Evolutionary conservation across 805 yeast genomes (phyloP), one percentile per base, ranked within the genome.

Genomic region (Wickerhamomyces tratensis): DNA sequence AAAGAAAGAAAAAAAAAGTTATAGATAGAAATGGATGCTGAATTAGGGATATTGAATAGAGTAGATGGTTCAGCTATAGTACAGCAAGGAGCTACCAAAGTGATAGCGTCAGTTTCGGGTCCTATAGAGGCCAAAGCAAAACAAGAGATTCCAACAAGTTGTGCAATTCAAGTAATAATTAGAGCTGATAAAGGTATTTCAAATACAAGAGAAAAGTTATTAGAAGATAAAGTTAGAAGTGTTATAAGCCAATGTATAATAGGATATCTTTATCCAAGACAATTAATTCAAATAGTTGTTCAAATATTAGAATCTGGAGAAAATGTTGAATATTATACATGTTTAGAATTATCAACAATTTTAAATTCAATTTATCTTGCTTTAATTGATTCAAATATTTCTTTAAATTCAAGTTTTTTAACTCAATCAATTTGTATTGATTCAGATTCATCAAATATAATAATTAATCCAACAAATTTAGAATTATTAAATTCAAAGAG

Each of bases 101-200:
- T 84, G 4, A 62, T 89, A 3, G 77, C 82, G 37, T 79, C 96
- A 0, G 89, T 91, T 1, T 74, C 89, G 1, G 98, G 98, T 0
- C 98, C 98, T 0, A 73, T 91, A 30, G 97, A 91, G 54, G 80
- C 86, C 10, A 82, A 81, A 57, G 62, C 77, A 12, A 74, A 91
- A 51, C 95, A 88, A 56, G 98, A 91, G 58, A 61, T 80, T 33
- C 96, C 97, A 10, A 80, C 84, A 13, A 67, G 71, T 38, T 82
- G 91, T 13, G 79, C 86, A 14, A 59, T 93, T 14, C 96, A 88
- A 59, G 72, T 93, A 7, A 74, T 77, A 20, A 79, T 89, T 3
- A 68, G 88, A 35, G 96, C 98, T 1, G 77, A 82, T 25, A 64
- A 69, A 12, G 98, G 97, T 1, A 71, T 82, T 2, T 72, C 94